These are phyloP conservation scores for Scedosporium minutisporum DNA, from an alignment of 2,329 filamentous ascomycete genomes.

Conservation along the genomic window DNA sequence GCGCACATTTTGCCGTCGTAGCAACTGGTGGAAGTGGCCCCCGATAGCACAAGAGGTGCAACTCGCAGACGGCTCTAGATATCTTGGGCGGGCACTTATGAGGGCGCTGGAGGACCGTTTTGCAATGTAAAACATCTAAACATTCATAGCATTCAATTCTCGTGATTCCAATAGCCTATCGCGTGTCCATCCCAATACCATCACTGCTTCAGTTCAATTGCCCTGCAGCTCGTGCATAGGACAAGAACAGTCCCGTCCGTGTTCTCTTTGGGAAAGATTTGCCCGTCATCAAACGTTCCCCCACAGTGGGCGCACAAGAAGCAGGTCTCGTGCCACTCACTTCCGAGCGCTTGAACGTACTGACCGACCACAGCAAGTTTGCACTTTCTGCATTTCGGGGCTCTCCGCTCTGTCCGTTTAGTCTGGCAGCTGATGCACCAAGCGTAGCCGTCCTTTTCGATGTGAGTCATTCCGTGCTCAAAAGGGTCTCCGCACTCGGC, in stretches of 20 bases:
- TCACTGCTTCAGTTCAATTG: conserved; percentile 48
- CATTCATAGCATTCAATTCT: not conserved
- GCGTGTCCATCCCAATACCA: not conserved
- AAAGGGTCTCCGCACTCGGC: conserved; percentile 98
- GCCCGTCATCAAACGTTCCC: conserved; percentile 53
- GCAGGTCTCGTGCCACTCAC: conserved; percentile 88
- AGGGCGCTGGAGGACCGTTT: too few species aligned
- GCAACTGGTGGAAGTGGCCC: too few species aligned
- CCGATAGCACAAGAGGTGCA: too few species aligned
- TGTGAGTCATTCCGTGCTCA: conserved; percentile 56
- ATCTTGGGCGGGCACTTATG: too few species aligned
- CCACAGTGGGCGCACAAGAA: conserved; percentile 67
- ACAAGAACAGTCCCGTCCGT: conserved; percentile 38
- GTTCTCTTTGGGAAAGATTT: conserved; percentile 52
- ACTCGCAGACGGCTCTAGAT: too few species aligned
- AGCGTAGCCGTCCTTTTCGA: conserved; percentile 95
- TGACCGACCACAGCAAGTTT: conserved; percentile 76
- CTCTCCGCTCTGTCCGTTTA: conserved; percentile 77
- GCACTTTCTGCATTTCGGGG: conserved; percentile 81
- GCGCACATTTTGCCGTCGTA: too few species aligned
- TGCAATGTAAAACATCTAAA: not conserved
- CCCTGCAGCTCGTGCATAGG: conserved; percentile 52
- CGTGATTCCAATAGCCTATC: not conserved
- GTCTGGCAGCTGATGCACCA: conserved; percentile 95
- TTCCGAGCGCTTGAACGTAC: conserved; percentile 79